Evolutionary conservation across 768 basidiomycete species (phyloP).

Genomic region (Rubroboletus pulcherrimus): DNA sequence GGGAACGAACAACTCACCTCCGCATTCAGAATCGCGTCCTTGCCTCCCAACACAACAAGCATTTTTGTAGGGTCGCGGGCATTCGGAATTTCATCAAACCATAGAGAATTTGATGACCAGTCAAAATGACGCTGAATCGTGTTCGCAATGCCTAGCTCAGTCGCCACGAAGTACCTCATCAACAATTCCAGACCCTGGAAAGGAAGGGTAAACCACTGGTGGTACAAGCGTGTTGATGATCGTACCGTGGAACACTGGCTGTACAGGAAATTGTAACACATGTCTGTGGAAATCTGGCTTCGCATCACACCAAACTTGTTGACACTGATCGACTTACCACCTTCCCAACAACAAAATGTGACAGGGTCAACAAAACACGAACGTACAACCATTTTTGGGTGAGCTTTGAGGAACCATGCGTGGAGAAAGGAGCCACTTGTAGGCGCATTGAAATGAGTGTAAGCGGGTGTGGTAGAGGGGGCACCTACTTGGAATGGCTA

Average conservation of each 20-base stretch:
- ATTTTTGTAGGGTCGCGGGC: slow-evolving; percentile 63
- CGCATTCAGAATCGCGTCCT: slow-evolving; percentile 75
- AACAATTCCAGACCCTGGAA: slow-evolving; percentile 70
- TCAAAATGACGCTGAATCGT: slow-evolving; percentile 80
- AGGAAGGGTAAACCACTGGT: slow-evolving; percentile 4
- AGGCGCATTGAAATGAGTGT: slow-evolving; percentile 2
- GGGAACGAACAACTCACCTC: slow-evolving; percentile 39
- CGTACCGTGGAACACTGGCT: slow-evolving; percentile 58
- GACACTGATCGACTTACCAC: slow-evolving; percentile 47
- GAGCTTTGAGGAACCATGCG: slow-evolving; percentile 83
- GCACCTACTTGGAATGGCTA: slow-evolving; percentile 81
- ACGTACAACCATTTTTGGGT: slow-evolving; percentile 62
- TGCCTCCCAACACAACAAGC: slow-evolving; percentile 76
- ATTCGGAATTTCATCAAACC: slow-evolving; percentile 86
- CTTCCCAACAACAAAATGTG: slow-evolving; percentile 92
- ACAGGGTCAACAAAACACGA: slow-evolving; percentile 92
- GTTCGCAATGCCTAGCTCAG: slow-evolving; percentile 85
- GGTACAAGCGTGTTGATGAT: slow-evolving; percentile 1
- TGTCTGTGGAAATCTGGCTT: slow-evolving; percentile 43
- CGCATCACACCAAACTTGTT: not conserved
- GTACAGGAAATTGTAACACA: slow-evolving; percentile 91
- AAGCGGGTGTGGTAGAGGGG: not conserved
- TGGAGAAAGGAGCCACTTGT: slow-evolving; percentile 76
- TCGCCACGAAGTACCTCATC: slow-evolving; percentile 84
- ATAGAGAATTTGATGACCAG: slow-evolving; percentile 85